A percentile compares a stretch with the other conserved stretches of the same genome.
Evolutionary conservation across 768 basidiomycete species (phyloP).

Genomic region (Suillus spraguei): DNA sequence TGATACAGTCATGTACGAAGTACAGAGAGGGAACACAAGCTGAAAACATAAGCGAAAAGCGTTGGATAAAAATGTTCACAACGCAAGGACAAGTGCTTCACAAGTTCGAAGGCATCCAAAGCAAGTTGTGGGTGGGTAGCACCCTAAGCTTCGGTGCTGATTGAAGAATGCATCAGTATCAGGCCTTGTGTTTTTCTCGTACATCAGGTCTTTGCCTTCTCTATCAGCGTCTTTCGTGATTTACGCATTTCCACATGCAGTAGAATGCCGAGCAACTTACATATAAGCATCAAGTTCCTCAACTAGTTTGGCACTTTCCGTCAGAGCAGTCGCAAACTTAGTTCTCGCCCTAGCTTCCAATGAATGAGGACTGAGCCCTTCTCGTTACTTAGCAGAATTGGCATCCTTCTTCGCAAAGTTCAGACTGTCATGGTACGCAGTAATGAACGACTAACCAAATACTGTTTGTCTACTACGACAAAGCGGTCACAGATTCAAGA

Average conservation of each 20-base stretch:
- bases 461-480: neutral
- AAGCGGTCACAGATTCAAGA: neutral
- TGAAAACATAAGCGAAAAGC: neutral
- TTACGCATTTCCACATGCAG: constrained; percentile 28
- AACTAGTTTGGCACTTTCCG: constrained; percentile 14
- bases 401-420: constrained; percentile 1
- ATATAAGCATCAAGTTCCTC: constrained; percentile 31
- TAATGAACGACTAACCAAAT: neutral
- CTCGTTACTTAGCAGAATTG: neutral
- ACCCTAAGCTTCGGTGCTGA: neutral
- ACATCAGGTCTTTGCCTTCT: constrained; percentile 34
- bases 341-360: constrained; percentile 24
- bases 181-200: constrained; percentile 41
- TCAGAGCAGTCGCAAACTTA: constrained; percentile 20
- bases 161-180: constrained; percentile 1
- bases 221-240: constrained; percentile 38
- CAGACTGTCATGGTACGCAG: neutral
- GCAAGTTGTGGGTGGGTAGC: constrained; percentile 31
- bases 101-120: constrained; percentile 39
- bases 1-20: neutral
- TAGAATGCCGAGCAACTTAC: constrained; percentile 21
- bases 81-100: constrained; percentile 35
- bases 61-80: neutral
- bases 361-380: constrained; percentile 10
- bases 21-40: neutral